Evolutionary conservation across 768 basidiomycete species (phyloP).

Genomic region (Phylloporus sp.): DNA sequence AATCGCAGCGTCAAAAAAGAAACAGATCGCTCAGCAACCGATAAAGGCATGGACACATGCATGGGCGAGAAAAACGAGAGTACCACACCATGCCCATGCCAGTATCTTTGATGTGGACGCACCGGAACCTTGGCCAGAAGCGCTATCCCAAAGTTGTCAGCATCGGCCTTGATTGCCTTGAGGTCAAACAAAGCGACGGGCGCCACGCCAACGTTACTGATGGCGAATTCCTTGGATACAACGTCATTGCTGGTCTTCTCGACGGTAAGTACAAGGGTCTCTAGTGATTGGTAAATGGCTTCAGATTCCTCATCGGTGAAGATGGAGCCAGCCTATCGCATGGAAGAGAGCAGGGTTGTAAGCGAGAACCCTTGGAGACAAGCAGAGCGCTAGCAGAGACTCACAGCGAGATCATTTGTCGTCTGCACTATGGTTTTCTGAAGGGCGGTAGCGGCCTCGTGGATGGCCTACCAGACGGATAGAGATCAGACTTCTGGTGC

Average conservation of each 20-base stretch:
- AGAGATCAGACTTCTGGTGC: neutral
- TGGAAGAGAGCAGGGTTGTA: neutral
- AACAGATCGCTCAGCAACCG: neutral
- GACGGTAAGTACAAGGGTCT: rapidly evolving
- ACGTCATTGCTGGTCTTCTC: neutral
- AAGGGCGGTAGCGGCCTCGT: rapidly evolving
- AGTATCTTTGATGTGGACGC: neutral
- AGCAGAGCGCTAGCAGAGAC: neutral
- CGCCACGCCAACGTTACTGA: rapidly evolving
- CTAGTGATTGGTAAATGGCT: rapidly evolving
- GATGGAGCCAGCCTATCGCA: neutral
- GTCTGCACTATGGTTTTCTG: rapidly evolving
- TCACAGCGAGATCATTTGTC: neutral
- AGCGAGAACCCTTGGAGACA: neutral
- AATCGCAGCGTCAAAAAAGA: neutral
- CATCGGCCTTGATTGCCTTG: neutral
- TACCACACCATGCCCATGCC: neutral
- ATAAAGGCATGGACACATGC: neutral
- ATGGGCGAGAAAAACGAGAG: neutral
- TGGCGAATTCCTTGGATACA: neutral
- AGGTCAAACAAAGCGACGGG: neutral
- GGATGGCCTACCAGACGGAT: neutral
- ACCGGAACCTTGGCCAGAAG: neutral
- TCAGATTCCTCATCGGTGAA: neutral
- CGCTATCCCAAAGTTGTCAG: neutral